A percentile compares a stretch with the other conserved stretches of the same genome.
phyloP scores from a whole-genome alignment of 805 yeast genomes.

The Sugiyamaella mastotermitis region DNA sequence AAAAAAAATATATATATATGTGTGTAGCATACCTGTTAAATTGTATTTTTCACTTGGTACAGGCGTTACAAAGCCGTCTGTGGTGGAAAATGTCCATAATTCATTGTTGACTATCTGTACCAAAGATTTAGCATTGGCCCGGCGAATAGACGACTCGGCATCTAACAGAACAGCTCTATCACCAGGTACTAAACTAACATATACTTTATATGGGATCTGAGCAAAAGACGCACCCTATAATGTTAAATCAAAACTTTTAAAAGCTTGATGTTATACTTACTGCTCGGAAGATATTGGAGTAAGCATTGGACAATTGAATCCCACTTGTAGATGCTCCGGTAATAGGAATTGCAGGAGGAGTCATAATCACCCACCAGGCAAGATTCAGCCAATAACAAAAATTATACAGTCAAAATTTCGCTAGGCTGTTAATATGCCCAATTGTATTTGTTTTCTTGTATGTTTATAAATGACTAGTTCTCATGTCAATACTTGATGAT shows the following conservation, averaged over 20 bases:
- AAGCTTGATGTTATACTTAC: constrained; percentile 2
- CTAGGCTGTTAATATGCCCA: too few relatives aligned
- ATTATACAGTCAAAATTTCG: too few relatives aligned
- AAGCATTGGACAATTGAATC: not conserved
- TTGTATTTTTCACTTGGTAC: constrained; percentile 14
- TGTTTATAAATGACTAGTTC: too few relatives aligned
- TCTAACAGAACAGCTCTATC: constrained; percentile 13
- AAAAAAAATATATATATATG: not conserved
- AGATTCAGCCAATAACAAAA: too few relatives aligned
- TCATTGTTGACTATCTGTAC: constrained; percentile 20
- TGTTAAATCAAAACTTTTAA: not conserved
- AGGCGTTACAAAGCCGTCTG: constrained; percentile 15
- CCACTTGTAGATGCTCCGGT: too few relatives aligned
- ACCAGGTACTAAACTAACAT: constrained; percentile 15
- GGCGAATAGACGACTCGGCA: constrained; percentile 25
- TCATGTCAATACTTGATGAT: too few relatives aligned
- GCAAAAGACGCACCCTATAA: constrained; percentile 12
- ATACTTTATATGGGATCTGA: constrained; percentile 22
- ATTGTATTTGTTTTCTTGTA: too few relatives aligned
- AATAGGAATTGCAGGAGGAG: too few relatives aligned
- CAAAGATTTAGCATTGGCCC: constrained; percentile 16
- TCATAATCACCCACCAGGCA: too few relatives aligned
- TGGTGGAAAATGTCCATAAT: constrained; percentile 25
- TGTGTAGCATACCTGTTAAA: constrained; percentile 12
- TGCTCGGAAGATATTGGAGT: constrained; percentile 1